A percentile compares a stretch with the other conserved stretches of the same genome.
These are phyloP conservation scores for Stygiomarasmius scandens DNA, from an alignment of 1,284 basidiomycete genomes.

Conservation along the genomic window DNA sequence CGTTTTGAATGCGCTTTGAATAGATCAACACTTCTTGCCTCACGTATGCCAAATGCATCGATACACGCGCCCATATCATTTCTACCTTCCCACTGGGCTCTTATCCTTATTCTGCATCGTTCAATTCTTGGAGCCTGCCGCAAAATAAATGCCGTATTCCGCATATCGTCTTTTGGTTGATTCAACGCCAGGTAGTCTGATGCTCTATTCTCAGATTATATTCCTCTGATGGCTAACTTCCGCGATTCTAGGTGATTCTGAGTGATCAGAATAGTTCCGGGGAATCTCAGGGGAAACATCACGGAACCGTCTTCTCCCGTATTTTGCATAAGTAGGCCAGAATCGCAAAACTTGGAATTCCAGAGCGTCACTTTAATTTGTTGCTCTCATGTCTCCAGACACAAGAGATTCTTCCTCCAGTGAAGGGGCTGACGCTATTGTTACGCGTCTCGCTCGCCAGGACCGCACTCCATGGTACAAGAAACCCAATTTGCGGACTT, in stretches of 20 bases:
- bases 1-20: background rate
- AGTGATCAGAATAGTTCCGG: too few relatives aligned
- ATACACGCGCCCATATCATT: background rate
- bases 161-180: too few relatives aligned
- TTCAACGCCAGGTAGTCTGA: too few relatives aligned
- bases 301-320: too few relatives aligned
- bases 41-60: background rate
- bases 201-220: too few relatives aligned
- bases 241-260: too few relatives aligned
- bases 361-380: background rate
- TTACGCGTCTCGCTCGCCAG: conserved; percentile 45
- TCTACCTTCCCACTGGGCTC: background rate
- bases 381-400: conserved; percentile 5
- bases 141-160: too few relatives aligned
- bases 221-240: too few relatives aligned
- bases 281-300: too few relatives aligned
- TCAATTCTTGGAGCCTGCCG: background rate
- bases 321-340: too few relatives aligned
- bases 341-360: background rate
- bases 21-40: background rate
- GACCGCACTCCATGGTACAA: conserved; percentile 58
- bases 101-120: background rate
- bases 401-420: conserved; percentile 11
- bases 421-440: conserved; percentile 36
- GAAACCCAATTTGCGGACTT: conserved; percentile 51